Conservation (phyloP, 768 basidiomycete species). For the Lanmaoa rubissima region DNA sequence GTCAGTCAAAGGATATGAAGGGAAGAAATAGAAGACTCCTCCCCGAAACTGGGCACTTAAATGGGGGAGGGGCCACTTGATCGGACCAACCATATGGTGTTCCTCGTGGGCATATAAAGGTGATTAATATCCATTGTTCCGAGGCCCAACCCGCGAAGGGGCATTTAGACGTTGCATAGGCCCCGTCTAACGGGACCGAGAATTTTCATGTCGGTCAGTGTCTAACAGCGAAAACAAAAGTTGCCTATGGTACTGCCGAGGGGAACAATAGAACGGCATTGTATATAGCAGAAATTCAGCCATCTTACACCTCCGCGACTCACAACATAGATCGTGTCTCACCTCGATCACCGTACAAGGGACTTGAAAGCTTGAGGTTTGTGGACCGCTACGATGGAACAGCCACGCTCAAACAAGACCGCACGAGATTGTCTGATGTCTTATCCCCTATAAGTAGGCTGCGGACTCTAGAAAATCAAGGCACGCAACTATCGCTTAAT, state of each 20-base stretch:
- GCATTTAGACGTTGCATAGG: constrained; percentile 3
- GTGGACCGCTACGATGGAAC: constrained; percentile 6
- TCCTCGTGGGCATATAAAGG: constrained; percentile 8
- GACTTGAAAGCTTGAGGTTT: neutral
- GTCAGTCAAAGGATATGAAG: constrained; percentile 27
- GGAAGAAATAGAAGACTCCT: constrained; percentile 4
- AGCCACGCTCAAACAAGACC: constrained; percentile 17
- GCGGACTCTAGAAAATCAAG: constrained; percentile 3
- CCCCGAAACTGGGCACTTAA: constrained; percentile 16
- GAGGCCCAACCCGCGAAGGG: neutral
- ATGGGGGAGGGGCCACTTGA: constrained; percentile 8
- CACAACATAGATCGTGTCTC: constrained; percentile 29
- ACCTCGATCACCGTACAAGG: constrained; percentile 31
- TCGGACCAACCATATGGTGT: constrained; percentile 9
- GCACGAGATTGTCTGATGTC: neutral
- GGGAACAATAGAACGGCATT: constrained; percentile 25
- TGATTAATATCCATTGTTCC: constrained; percentile 24
- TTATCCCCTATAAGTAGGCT: neutral
- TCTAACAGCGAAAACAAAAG: constrained; percentile 25
- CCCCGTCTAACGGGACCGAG: constrained; percentile 9
- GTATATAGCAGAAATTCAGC: constrained; percentile 3
- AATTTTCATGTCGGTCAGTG: neutral
- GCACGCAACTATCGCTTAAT: neutral
- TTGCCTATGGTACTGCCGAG: constrained; percentile 3
- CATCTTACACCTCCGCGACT: constrained; percentile 11